Evolutionary conservation across 768 basidiomycete species (phyloP), one percentile per base, ranked within the genome.

Genomic region (Rhizopogon sp.): DNA sequence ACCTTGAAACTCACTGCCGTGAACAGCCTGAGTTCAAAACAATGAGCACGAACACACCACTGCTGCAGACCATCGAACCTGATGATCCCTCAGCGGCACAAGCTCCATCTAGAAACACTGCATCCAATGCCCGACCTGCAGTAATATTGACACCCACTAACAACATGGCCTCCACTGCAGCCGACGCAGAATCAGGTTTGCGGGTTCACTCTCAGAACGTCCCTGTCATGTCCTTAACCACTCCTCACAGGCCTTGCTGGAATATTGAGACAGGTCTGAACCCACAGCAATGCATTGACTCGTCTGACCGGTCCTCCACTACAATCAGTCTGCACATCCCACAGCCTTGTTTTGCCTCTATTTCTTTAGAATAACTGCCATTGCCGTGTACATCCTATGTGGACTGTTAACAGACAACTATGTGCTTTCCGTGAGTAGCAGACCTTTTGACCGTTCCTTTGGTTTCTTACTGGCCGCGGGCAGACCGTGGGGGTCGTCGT

Each of bases 401-500:
- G 96, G 94, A 2, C 87, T 87, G 75, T 87, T 92, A 67, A 92
- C 92, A 39, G 74, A 83, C 62, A 89, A 94, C 67, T 98, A 94
- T 70, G 95, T 99, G 20, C 79, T 98, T 58, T 93, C 93, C 44
- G 94, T 96, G 56, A 62, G 91, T 71, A 31, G 43, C 35, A 37
- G 17, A 17, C 11, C 42, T 22, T 52, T 52, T 16, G 5, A 17
- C 22, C 43, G 16, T 43, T 6, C 6, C 37, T 45, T 40, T n/a
- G 49, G 20, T 53, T 29, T 45, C 42, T 50, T 28, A 25, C 25
- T 50, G 16, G 31, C 35, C 44, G 31, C 59, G 29, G 54, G 22
- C 63, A 87, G 84, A 96, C 94, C 25, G 95, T 99, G 3, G 71
- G 83, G 8, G 96, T 98, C 0, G 97, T 98, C 20, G 86, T 98